Conservation (phyloP, 2,329 filamentous ascomycete species). For the Chaetoscypha palmicola region DNA sequence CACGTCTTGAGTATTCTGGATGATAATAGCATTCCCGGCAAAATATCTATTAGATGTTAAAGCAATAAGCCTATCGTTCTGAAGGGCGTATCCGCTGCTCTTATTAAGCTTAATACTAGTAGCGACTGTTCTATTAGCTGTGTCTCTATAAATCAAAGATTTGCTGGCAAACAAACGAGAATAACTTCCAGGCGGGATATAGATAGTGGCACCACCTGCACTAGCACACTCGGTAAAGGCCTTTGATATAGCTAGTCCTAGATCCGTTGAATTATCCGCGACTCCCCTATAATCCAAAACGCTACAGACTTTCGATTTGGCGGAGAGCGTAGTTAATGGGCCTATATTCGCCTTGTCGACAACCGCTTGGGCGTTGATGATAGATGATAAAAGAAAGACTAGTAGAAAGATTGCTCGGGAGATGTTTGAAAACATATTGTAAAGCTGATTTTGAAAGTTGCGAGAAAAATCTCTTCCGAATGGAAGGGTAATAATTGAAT, state of each 20-base stretch:
- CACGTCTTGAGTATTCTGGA: constrained; percentile 26
- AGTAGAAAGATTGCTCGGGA: constrained; percentile 5
- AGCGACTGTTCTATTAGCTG: constrained; percentile 5
- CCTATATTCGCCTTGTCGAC: constrained; percentile 23
- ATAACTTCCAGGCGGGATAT: constrained; percentile 16
- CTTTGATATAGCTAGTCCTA: constrained; percentile 26
- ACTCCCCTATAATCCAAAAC: constrained; percentile 30
- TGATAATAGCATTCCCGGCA: constrained; percentile 17
- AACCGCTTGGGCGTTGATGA: constrained; percentile 7
- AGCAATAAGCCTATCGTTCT: constrained; percentile 30
- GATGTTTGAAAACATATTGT: constrained; percentile 10
- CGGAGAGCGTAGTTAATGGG: constrained; percentile 24
- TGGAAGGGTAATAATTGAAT: constrained; percentile 1
- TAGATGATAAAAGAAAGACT: constrained; percentile 10
- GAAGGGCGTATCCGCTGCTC: constrained; percentile 32
- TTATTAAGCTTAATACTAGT: constrained; percentile 20
- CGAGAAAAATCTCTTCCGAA: neutral
- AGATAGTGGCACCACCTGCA: constrained; percentile 15
- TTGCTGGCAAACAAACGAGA: constrained; percentile 4
- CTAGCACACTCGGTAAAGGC: constrained; percentile 29
- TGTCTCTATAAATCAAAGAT: neutral
- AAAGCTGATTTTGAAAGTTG: neutral
- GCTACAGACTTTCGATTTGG: constrained; percentile 29
- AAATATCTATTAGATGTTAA: constrained; percentile 14
- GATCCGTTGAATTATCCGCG: constrained; percentile 30